Evolutionary conservation across 2,329 filamentous ascomycete species (phyloP).

Genomic region (Trichoderma sp.): DNA sequence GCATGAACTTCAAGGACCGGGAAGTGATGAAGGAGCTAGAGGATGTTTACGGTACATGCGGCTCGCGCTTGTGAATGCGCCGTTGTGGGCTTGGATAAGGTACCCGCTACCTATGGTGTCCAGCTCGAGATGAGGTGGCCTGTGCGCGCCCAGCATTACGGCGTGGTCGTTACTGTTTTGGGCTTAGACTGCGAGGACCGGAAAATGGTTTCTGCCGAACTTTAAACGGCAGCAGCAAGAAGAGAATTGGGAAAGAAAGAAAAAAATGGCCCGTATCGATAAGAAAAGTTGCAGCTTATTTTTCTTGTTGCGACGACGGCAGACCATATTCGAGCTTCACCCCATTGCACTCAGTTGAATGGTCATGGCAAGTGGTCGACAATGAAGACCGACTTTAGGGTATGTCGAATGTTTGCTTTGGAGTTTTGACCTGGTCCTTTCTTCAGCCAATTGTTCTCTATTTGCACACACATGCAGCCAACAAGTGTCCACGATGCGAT

Average conservation of each 20-base stretch:
- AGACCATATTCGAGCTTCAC: slow-evolving; percentile 14
- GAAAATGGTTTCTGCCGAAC: slow-evolving; percentile 44
- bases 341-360: not conserved
- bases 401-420: slow-evolving; percentile 43
- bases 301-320: slow-evolving; percentile 30
- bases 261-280: slow-evolving; percentile 33
- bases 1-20: slow-evolving; percentile 9
- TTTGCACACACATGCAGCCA: no score
- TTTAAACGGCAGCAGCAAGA: slow-evolving; percentile 17
- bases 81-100: not conserved
- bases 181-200: slow-evolving; percentile 30
- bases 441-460: not conserved
- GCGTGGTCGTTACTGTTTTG: slow-evolving; percentile 30
- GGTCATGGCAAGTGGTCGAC: slow-evolving; percentile 48
- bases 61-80: no score
- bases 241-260: slow-evolving; percentile 31
- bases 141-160: slow-evolving; percentile 29
- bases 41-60: not conserved
- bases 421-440: no score
- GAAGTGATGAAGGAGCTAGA: not conserved
- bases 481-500: not conserved
- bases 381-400: slow-evolving; percentile 99
- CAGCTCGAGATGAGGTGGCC: slow-evolving; percentile 29
- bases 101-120: slow-evolving; percentile 8
- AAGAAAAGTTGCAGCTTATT: slow-evolving; percentile 31